A percentile compares a stretch with the other conserved stretches of the same genome.
Conservation (phyloP, 306 rosid species). For the Cotoneaster glaucophyllus region DNA sequence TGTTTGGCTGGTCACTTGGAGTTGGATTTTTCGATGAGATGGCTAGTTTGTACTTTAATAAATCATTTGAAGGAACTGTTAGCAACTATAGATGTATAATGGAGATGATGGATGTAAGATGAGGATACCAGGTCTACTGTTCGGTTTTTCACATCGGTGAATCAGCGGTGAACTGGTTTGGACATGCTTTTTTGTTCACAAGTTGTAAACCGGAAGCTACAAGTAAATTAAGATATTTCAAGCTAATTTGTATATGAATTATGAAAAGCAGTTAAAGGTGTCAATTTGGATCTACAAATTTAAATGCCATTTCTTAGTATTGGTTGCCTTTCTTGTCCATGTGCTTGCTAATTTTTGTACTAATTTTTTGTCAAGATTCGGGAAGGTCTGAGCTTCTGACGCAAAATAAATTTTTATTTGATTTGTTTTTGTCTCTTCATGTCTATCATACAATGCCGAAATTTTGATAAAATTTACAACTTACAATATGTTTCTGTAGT, state of each 20-base stretch:
- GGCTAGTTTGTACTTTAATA: background rate
- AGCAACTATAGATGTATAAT: background rate
- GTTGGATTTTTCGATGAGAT: background rate
- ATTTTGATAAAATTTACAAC: background rate
- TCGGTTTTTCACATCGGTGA: background rate
- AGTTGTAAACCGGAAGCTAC: no score
- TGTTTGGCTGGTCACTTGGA: background rate
- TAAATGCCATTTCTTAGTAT: background rate
- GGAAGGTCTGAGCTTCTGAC: background rate
- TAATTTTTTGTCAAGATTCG: background rate
- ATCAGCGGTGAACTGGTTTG: background rate
- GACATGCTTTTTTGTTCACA: background rate
- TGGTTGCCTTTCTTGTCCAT: background rate
- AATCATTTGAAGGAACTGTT: background rate
- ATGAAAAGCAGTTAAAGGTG: background rate
- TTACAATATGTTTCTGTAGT: background rate
- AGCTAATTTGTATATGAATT: background rate
- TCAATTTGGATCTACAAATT: background rate
- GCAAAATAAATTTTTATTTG: background rate
- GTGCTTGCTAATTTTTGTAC: background rate
- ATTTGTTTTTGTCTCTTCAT: background rate
- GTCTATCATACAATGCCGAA: background rate
- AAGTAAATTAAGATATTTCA: background rate
- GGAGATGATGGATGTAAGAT: background rate
- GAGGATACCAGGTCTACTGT: background rate